Base-by-base conservation (phyloP, 371 early-diverging fungal genomes). In the Mortierella sp. region DNA sequence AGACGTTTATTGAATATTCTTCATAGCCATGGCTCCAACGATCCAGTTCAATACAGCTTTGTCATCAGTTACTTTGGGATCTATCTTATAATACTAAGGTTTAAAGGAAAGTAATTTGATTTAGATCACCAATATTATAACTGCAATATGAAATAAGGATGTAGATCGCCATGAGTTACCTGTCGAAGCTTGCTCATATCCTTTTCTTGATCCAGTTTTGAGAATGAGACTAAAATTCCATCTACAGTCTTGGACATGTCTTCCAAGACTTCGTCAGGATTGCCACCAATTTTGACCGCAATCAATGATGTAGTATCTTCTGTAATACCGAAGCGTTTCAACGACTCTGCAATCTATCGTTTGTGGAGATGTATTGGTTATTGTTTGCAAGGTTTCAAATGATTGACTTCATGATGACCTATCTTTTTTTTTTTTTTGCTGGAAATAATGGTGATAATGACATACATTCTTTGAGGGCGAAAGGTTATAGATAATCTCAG, bases 401-500 rank as follows among this genome's bases (percentile, higher is more conserved):
- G 37, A 39, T 24, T 49, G 49, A n/a, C n/a, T 49, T 49, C 18
- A 18, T 37, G 11, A 28, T 18, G 58, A 24, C 20, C 3, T 55
- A 24, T n/a, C 3, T 52, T 22, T 10, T 52, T 52, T 9, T 51
- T 6, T 26, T 54, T 26, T 26, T 26, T 22, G 54, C n/a, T n/a
- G n/a, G n/a, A n/a, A 52, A 14, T n/a, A 43, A 62, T 10, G 4
- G 24, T 45, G 5, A 60, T 62, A 35, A 60, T 39, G 39, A 39
- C 84, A 62, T 88, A 88, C 90, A 68, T 89, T 88, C 55, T 83
- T 84, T 10, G 86, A 81, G 2, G 87, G 84, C 10, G 90, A 89
- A 65, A 91, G 85, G 63, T 88, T 85, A 64, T 87, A 89, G 22
- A 90, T 81, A 55, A 90, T 88, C 72, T 91, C 90, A 12, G 91